These are phyloP conservation scores for Trichoderma sp. DNA, from an alignment of 2,329 filamentous ascomycete genomes.

Conservation along the genomic window DNA sequence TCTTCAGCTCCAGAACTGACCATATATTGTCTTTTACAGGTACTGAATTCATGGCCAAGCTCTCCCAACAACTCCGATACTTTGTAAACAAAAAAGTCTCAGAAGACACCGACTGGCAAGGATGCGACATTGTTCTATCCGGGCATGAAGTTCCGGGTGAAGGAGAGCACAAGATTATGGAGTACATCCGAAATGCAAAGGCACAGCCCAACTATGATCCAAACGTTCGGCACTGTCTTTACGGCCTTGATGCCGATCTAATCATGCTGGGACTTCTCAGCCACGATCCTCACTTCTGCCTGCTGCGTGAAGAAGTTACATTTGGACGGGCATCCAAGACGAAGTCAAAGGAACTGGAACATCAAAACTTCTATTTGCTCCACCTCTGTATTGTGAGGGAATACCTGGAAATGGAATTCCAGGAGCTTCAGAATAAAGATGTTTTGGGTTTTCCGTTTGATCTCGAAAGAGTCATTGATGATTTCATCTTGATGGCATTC, in stretches of 20 bases:
- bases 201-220: constrained; percentile 89
- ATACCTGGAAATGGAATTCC: constrained; percentile 95
- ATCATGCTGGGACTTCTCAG: constrained; percentile 98
- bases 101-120: constrained; percentile 96
- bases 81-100: constrained; percentile 99
- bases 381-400: constrained; percentile 97
- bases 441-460: constrained; percentile 77
- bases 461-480: constrained; percentile 94
- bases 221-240: constrained; percentile 93
- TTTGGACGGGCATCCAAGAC: constrained; percentile 85
- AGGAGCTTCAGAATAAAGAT: constrained; percentile 77
- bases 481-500: constrained; percentile 99
- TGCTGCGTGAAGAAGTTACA: constrained; percentile 94
- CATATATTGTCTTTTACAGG: constrained; percentile 33
- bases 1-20: neutral
- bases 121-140: constrained; percentile 91
- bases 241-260: constrained; percentile 93
- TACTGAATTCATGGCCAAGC: constrained; percentile 96
- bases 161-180: constrained; percentile 99
- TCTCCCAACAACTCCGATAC: constrained; percentile 92
- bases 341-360: constrained; percentile 94
- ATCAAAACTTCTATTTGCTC: constrained; percentile 97
- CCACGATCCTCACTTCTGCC: constrained; percentile 96
- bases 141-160: constrained; percentile 98
- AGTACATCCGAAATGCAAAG: constrained; percentile 97